phyloP scores from a whole-genome alignment of 306 rosid species.

The Vigna trinervia region DNA sequence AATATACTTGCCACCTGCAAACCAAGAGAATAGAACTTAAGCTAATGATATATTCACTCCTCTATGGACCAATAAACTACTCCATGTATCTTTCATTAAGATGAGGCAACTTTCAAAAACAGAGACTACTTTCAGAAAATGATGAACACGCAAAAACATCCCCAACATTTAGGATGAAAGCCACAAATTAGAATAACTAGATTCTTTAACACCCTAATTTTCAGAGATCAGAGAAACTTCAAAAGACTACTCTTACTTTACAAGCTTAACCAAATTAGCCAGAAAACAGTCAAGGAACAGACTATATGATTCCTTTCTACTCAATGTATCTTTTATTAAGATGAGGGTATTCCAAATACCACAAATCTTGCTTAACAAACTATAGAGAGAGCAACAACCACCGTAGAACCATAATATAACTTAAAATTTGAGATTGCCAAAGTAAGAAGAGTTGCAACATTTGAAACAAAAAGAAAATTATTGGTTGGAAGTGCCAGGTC shows the following conservation, averaged over 20 bases:
- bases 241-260: conserved; percentile 25
- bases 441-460: conserved; percentile 4
- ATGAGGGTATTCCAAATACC: conserved; percentile 6
- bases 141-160: conserved; percentile 2
- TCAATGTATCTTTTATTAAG: conserved; percentile 3
- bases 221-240: conserved; percentile 27
- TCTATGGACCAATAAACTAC: conserved; percentile 22
- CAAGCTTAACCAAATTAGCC: conserved; percentile 20
- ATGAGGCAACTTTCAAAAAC: conserved; percentile 4
- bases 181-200: conserved; percentile 8
- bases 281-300: conserved; percentile 16
- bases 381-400: neutral
- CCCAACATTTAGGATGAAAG: neutral
- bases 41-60: conserved; percentile 38
- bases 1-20: conserved; percentile 96
- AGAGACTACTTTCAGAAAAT: conserved; percentile 16
- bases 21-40: conserved; percentile 40
- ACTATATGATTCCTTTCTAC: conserved; percentile 35
- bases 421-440: too few species aligned
- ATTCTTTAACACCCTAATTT: conserved; percentile 28
- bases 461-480: neutral
- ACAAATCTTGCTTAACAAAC: neutral
- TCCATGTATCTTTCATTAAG: neutral
- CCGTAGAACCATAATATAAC: neutral
- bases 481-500: conserved; percentile 14